Base-by-base conservation (phyloP, 176 grass and related monocot genomes). In the Poa annua region DNA sequence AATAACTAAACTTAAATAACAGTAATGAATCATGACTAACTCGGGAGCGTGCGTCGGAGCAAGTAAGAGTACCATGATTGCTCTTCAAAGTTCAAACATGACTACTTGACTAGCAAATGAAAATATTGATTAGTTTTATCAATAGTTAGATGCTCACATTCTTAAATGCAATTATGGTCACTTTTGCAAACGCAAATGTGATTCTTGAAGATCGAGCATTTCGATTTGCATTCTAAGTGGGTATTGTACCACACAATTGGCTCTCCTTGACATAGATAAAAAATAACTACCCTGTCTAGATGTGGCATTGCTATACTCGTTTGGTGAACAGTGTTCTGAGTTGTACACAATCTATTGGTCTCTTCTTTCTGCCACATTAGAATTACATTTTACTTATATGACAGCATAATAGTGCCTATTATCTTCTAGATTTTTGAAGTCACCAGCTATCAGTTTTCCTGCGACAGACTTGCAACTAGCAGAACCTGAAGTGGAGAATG, bases 401-500 rank as follows among this genome's bases (percentile, higher is more conserved):
- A 32, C 7, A 66, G 32, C 32, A 35, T 19, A 66, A 19, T 19
- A 66, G 15, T 66, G 4, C 61, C 6, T 5, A 33, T 5, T 64
- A 14, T 64, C 15, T 13, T 14, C 62, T 19, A 19, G 15, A 19
- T 66, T 66, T 15, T 10, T 66, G 32, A 75, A 54, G 26, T 50
- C 72, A 54, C 33, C 26, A 64, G 11, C 44, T 4, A 53, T 19
- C 8, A 70, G 8, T 75, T 75, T 33, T 75, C 71, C 42, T 36
- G 6, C 7, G 38, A 65, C 20, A 75, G 11, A 22, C n/a, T 38
- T 83, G 44, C 55, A 66, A 76, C 9, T 32, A 55, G 42, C 38
- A 39, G 9, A 55, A 84, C 34, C 47, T 66, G 32, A 75, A 51
- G 81, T 66, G 71, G 57, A 66, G 20, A 75, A 66, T 65, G 45